phyloP scores from a whole-genome alignment of 1,284 basidiomycete species.

The Flammula alnicola region DNA sequence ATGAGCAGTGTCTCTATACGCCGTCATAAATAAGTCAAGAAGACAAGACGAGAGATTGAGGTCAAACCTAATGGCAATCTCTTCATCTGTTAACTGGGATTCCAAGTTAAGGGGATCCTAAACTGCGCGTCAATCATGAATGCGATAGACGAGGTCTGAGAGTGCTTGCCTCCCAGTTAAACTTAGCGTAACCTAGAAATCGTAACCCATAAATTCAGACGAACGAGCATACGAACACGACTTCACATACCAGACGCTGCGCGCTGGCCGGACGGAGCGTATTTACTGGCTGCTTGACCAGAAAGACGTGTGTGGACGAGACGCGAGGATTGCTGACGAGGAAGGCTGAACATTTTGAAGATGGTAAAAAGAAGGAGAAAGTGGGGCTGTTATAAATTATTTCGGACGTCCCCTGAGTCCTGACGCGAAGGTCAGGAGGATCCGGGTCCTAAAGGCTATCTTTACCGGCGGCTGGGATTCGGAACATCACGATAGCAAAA shows the following conservation, averaged over 20 bases:
- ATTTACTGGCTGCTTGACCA: slow-evolving; percentile 4
- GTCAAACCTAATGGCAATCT: slow-evolving; percentile 81
- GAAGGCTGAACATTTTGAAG: slow-evolving; percentile 13
- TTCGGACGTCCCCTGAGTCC: too few species aligned
- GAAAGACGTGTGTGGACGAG: slow-evolving; percentile 9
- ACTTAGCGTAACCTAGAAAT: slow-evolving; percentile 53
- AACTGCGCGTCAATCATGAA: neutral
- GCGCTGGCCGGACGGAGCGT: slow-evolving; percentile 17
- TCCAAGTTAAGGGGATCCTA: slow-evolving; percentile 83
- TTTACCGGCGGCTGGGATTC: neutral
- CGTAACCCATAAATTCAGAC: neutral
- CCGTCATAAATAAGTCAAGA: slow-evolving; percentile 7
- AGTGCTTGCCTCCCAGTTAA: slow-evolving; percentile 69
- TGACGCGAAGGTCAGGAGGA: slow-evolving; percentile 5
- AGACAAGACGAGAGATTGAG: slow-evolving; percentile 5
- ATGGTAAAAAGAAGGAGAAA: neutral
- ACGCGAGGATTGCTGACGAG: slow-evolving; percentile 18
- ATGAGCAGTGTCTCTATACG: slow-evolving; percentile 78
- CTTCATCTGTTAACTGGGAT: slow-evolving; percentile 86
- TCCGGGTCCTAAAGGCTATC: slow-evolving; percentile 5
- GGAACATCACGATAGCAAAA: neutral
- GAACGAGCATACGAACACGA: neutral
- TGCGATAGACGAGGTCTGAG: neutral
- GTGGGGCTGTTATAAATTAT: neutral
- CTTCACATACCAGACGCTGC: slow-evolving; percentile 27